A percentile compares a stretch with the other conserved stretches of the same genome.
These are phyloP conservation scores for Penicillium sp. DNA, from an alignment of 2,329 filamentous ascomycete species.

Conservation along the genomic window DNA sequence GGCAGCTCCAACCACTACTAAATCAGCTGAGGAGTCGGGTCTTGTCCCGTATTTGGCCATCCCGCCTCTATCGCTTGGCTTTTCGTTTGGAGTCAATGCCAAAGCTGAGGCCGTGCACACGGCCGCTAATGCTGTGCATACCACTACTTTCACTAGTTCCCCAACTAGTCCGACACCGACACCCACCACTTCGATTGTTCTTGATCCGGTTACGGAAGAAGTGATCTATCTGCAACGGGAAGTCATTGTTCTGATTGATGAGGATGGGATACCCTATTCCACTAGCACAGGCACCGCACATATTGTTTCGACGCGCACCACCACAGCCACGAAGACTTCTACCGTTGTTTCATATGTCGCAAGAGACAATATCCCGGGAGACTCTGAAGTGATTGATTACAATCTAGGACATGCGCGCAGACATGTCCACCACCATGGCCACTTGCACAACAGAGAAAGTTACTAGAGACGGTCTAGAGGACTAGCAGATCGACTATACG, in stretches of 20 bases:
- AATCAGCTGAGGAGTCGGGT: not conserved
- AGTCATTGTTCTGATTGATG: constrained; percentile 29
- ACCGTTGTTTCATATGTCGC: constrained; percentile 26
- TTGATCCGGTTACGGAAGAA: constrained; percentile 26
- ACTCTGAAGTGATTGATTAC: constrained; percentile 20
- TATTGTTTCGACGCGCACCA: constrained; percentile 26
- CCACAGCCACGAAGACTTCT: constrained; percentile 24
- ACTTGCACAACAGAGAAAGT: constrained; percentile 1
- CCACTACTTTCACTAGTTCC: constrained; percentile 6
- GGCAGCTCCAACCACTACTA: not conserved
- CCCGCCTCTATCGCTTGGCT: constrained; percentile 9
- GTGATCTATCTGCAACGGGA: constrained; percentile 33
- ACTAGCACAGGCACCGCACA: constrained; percentile 26
- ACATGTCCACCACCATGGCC: constrained; percentile 24
- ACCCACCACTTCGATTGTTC: constrained; percentile 25
- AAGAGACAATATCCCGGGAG: constrained; percentile 17
- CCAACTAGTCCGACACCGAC: constrained; percentile 24
- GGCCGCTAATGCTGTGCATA: not conserved
- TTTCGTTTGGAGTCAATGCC: constrained; percentile 7
- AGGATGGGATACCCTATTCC: constrained; percentile 22
- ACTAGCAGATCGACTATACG: constrained; percentile 1
- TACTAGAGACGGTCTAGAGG: not conserved
- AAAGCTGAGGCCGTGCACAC: constrained; percentile 3
- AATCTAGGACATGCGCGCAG: constrained; percentile 24
- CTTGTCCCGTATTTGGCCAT: constrained; percentile 3